Percentiles rank a stretch among this genome's conserved stretches.
These are phyloP conservation scores for Lecanicillium sp. DNA, from an alignment of 2,329 filamentous ascomycete species.

Conservation along the genomic window DNA sequence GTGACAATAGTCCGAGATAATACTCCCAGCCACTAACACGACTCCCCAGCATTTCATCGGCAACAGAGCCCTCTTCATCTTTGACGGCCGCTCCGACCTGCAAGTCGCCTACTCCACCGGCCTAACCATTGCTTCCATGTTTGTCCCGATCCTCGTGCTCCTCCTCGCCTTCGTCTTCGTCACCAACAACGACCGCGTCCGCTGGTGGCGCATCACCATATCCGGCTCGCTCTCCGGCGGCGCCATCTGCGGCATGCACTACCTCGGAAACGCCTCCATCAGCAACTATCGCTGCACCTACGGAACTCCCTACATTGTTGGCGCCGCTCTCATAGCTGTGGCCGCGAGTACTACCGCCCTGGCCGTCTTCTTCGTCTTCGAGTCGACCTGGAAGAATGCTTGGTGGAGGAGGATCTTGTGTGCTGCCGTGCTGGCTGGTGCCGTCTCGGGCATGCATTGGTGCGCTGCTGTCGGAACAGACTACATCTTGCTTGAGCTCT, in stretches of 20 bases:
- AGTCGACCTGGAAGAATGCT: slow-evolving; percentile 67
- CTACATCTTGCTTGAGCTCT: slow-evolving; percentile 46
- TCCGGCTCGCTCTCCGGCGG: slow-evolving; percentile 65
- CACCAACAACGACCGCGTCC: slow-evolving; percentile 50
- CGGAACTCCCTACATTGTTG: slow-evolving; percentile 50
- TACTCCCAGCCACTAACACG: slow-evolving; percentile 10
- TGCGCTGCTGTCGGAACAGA: slow-evolving; percentile 63
- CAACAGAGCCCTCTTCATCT: slow-evolving; percentile 69
- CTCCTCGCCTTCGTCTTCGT: slow-evolving; percentile 64
- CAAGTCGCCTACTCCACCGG: slow-evolving; percentile 68
- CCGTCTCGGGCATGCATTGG: slow-evolving; percentile 86
- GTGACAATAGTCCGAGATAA: too few relatives aligned
- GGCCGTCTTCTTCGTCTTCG: slow-evolving; percentile 69
- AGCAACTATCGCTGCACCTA: slow-evolving; percentile 67
- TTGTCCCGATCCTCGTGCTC: slow-evolving; percentile 70
- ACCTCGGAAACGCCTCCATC: slow-evolving; percentile 77
- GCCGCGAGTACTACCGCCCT: slow-evolving; percentile 63
- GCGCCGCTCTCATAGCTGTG: slow-evolving; percentile 64
- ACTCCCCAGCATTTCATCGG: slow-evolving; percentile 68
- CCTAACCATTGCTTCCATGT: slow-evolving; percentile 70
- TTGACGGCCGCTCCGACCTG: slow-evolving; percentile 49
- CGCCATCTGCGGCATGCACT: slow-evolving; percentile 80
- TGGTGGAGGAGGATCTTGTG: slow-evolving; percentile 69
- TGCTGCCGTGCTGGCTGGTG: slow-evolving; percentile 60
- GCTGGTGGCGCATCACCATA: slow-evolving; percentile 48